Evolutionary conservation across 2,329 filamentous ascomycete genomes (phyloP).

Genomic region (Colletotrichum sublineola): DNA sequence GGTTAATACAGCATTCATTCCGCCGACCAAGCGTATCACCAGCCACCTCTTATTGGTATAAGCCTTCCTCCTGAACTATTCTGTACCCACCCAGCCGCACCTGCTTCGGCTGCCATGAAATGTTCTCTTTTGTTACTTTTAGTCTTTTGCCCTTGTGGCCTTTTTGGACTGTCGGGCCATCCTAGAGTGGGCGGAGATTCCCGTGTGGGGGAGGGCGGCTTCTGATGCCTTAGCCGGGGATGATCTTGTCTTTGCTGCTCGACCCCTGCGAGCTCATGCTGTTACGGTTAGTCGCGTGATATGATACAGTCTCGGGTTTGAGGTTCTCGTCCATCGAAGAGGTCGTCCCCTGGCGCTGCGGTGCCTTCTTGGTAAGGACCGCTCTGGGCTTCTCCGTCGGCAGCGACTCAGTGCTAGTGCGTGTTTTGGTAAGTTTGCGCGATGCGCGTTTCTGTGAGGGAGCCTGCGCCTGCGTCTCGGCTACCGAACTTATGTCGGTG

Average conservation of each 20-base stretch:
- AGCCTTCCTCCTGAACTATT: neutral
- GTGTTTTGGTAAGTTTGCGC: constrained; percentile 58
- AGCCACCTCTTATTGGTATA: neutral
- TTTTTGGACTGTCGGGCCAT: neutral
- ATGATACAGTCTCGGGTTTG: constrained; percentile 33
- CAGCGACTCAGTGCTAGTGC: constrained; percentile 53
- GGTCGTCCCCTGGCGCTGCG: constrained; percentile 48
- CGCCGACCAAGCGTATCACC: neutral
- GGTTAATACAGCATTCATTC: neutral
- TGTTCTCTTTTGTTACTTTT: neutral
- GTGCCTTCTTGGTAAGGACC: constrained; percentile 56
- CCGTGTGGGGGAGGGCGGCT: neutral
- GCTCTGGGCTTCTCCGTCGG: constrained; percentile 51
- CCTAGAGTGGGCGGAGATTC: neutral
- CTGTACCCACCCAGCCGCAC: neutral
- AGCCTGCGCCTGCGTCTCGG: constrained; percentile 42
- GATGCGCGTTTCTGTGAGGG: constrained; percentile 52
- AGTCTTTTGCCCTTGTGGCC: neutral
- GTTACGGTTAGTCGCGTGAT: constrained; percentile 20
- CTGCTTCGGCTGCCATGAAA: neutral
- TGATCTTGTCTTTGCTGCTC: constrained; percentile 29
- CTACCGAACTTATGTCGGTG: constrained; percentile 48
- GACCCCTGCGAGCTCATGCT: constrained; percentile 40
- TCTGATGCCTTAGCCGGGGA: constrained; percentile 18
- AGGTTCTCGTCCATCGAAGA: constrained; percentile 36